Conservation (phyloP, 257 asterid species). For the Fraxinus quadrangulata region DNA sequence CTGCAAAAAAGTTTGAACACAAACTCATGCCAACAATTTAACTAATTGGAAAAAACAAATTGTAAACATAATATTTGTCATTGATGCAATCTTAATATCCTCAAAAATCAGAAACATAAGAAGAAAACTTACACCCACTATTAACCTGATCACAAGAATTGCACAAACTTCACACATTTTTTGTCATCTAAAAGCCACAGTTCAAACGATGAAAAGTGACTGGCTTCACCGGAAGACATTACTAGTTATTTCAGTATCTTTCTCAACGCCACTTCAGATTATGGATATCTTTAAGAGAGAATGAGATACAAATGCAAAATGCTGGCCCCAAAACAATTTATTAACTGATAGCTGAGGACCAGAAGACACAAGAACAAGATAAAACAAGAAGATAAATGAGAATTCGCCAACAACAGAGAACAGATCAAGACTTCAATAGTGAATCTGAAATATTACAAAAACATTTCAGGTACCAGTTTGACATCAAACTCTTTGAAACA, state of each 20-base stretch:
- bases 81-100: background rate
- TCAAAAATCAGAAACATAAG: background rate
- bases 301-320: background rate
- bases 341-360: background rate
- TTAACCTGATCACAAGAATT: background rate
- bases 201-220: background rate
- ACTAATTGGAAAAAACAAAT: background rate
- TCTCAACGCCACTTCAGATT: background rate
- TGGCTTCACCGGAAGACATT: background rate
- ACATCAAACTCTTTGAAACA: conserved; percentile 13
- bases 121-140: background rate
- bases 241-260: background rate
- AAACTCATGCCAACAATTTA: background rate
- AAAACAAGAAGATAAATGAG: background rate
- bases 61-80: background rate
- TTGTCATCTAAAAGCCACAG: background rate
- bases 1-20: background rate
- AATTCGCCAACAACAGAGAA: background rate
- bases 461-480: background rate
- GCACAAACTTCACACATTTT: background rate
- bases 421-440: background rate
- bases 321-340: background rate
- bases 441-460: background rate
- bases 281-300: background rate
- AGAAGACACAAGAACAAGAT: conserved; percentile 1